Evolutionary conservation across 345 rosid species (phyloP), one percentile per base, ranked within the genome.

Genomic region (Brassica juncea): DNA sequence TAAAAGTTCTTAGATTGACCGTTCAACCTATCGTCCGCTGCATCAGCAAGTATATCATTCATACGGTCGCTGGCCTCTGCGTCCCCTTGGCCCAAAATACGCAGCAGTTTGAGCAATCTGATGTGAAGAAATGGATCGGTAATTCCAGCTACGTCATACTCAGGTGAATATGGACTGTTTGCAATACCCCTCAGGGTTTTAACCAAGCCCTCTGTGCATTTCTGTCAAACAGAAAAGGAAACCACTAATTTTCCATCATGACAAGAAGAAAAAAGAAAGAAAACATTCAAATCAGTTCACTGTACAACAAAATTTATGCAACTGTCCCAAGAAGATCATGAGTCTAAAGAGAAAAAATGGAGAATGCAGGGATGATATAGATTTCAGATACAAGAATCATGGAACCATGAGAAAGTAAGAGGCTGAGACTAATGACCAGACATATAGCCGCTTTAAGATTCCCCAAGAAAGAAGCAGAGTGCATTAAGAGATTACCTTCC

Each of bases 21-120:
- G n/a, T n/a, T n/a, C n/a, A n/a, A n/a, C n/a, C n/a, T n/a, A n/a
- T n/a, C n/a, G n/a, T n/a, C n/a, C n/a, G n/a, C n/a, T n/a, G n/a
- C n/a, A n/a, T n/a, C n/a, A n/a, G 99, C 98, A 77, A 95, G 99
- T 77, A 95, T 90, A 87, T 95, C 99, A 84, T 93, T 95, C 99
- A 95, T 95, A 81, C 81, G 63, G 77, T 95, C 99, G 85, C 99
- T 93, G 58, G 99, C 92, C 78, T 90, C 95, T 15, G 90, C 86
- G 84, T 95, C 98, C 80, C 99, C 97, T 64, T 91, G 96, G 54
- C 99, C 99, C 87, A 93, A 81, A 28, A 87, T 83, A 55, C 90
- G 89, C 89, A 95, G 80, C 82, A 93, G 90, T 86, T 52, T 90
- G 72, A 94, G 99, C 88, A 94, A 85, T 87, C 95, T 89, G 81